Evolutionary conservation across 2,329 filamentous ascomycete species (phyloP).

Genomic region (Metarhizium rileyi): DNA sequence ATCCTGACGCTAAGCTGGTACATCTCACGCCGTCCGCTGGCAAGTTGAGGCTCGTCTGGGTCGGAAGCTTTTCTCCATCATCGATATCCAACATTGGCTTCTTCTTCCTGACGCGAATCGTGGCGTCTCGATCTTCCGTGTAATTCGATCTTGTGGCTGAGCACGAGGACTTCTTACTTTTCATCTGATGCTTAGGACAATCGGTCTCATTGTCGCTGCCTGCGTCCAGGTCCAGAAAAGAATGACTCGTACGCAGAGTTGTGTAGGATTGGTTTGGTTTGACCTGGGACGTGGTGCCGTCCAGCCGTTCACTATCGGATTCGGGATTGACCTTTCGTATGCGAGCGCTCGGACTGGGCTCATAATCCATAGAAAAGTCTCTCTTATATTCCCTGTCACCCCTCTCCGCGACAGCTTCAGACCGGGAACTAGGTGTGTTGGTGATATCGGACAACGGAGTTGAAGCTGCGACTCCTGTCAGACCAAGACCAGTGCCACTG

Average conservation of each 20-base stretch:
- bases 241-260: conserved; percentile 27
- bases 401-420: conserved; percentile 18
- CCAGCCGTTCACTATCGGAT: conserved; percentile 20
- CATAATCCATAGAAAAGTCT: conserved; percentile 68
- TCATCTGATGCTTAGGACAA: conserved; percentile 3
- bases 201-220: conserved; percentile 38
- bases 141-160: conserved; percentile 1
- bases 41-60: conserved; percentile 21
- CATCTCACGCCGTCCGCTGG: conserved; percentile 28
- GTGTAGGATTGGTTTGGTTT: conserved; percentile 21
- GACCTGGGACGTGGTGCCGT: conserved; percentile 24
- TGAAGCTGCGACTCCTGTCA: conserved; percentile 10
- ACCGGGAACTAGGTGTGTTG: conserved; percentile 10
- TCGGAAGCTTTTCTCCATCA: conserved; percentile 17
- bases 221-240: conserved; percentile 40
- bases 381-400: conserved; percentile 31
- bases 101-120: conserved; percentile 18
- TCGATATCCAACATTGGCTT: conserved; percentile 12
- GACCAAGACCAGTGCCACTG: conserved; percentile 19
- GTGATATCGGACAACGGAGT: conserved; percentile 17
- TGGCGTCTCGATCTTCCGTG: conserved; percentile 17
- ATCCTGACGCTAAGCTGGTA: conserved; percentile 24
- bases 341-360: conserved; percentile 60
- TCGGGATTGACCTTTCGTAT: conserved; percentile 53
- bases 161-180: background rate